A percentile compares a stretch with the other conserved stretches of the same genome.
These are phyloP conservation scores for Saussurea involucrata DNA, from an alignment of 129 eudicot species.

Conservation along the genomic window DNA sequence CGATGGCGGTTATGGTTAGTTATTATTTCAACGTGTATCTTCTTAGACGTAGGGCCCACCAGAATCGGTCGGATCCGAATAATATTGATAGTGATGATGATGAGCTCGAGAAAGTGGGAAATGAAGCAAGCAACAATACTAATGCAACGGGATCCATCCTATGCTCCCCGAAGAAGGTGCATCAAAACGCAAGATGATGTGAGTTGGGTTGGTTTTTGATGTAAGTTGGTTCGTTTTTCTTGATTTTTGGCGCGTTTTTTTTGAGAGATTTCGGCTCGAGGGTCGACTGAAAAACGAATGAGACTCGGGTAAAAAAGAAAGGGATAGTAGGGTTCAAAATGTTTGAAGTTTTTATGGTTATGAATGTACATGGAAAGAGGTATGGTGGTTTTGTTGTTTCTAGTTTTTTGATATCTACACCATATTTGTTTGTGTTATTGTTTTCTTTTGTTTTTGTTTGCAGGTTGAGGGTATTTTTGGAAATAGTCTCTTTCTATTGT, in stretches of 20 bases:
- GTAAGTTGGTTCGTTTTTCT: constrained; percentile 2
- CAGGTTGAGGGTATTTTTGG: background rate
- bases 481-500: background rate
- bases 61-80: constrained; percentile 55
- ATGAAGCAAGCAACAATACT: constrained; percentile 24
- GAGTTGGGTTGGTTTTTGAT: background rate
- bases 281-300: background rate
- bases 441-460: background rate
- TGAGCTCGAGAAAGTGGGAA: constrained; percentile 42
- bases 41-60: constrained; percentile 63
- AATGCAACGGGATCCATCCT: constrained; percentile 47
- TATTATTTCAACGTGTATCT: constrained; percentile 85
- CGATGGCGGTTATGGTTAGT: constrained; percentile 52
- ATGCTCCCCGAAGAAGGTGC: constrained; percentile 59
- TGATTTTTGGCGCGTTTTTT: background rate
- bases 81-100: constrained; percentile 81
- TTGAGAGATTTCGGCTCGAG: constrained; percentile 13
- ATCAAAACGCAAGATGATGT: constrained; percentile 31
- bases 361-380: constrained; percentile 28
- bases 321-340: background rate
- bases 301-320: background rate
- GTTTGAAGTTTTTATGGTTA: constrained; percentile 21
- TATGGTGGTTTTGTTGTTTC: constrained; percentile 20
- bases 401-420: constrained; percentile 9
- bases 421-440: background rate